Conservation (phyloP, 768 basidiomycete species). For the Mycena capillaripes region DNA sequence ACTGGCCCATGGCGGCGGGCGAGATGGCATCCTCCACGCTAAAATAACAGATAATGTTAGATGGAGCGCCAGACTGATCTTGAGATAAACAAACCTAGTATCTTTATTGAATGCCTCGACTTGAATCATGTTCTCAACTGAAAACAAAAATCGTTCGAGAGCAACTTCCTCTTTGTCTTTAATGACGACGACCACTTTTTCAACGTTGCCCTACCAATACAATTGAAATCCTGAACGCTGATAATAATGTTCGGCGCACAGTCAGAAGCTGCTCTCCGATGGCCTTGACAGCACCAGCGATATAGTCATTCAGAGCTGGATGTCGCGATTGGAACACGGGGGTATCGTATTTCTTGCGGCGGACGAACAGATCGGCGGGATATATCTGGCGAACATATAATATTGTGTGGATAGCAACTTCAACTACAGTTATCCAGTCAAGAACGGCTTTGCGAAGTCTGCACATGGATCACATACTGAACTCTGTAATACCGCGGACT, state of each 20-base stretch:
- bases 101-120: constrained; percentile 81
- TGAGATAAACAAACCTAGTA: constrained; percentile 60
- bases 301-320: constrained; percentile 89
- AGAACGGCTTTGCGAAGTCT: constrained; percentile 1
- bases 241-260: constrained; percentile 4
- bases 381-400: constrained; percentile 93
- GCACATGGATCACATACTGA: constrained; percentile 62
- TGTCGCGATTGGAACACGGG: constrained; percentile 96
- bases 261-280: constrained; percentile 61
- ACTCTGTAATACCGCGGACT: constrained; percentile 75
- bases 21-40: constrained; percentile 84
- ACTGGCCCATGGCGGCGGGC: constrained; percentile 72
- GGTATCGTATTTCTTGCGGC: constrained; percentile 90
- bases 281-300: constrained; percentile 90
- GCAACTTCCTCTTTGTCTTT: constrained; percentile 85
- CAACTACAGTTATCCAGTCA: constrained; percentile 68
- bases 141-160: constrained; percentile 92
- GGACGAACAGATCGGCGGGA: constrained; percentile 88
- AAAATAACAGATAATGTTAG: not conserved
- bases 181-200: constrained; percentile 87
- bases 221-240: constrained; percentile 13
- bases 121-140: constrained; percentile 85
- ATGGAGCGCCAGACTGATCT: not conserved
- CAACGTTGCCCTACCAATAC: constrained; percentile 74
- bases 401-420: constrained; percentile 93